These are phyloP conservation scores for Proliferodiscus dingleyae DNA, from an alignment of 2,329 filamentous ascomycete species.

Conservation along the genomic window DNA sequence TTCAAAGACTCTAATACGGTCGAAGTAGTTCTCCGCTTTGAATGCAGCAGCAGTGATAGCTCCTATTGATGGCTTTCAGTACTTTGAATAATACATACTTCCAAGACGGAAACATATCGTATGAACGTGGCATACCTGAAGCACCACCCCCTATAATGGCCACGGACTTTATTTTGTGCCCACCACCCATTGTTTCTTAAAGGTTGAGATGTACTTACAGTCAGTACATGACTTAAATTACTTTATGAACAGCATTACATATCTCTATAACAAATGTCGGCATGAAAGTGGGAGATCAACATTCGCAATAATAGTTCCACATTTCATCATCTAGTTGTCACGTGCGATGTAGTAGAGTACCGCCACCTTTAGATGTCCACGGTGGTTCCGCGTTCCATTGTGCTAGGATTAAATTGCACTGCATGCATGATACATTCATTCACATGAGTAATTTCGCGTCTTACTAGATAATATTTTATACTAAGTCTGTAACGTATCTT, in stretches of 20 bases:
- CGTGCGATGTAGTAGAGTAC: too few species aligned
- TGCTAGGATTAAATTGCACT: too few species aligned
- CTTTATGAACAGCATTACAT: too few species aligned
- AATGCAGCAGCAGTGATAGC: conserved; percentile 44
- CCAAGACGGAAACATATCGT: not conserved
- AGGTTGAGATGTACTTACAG: not conserved
- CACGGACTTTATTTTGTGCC: not conserved
- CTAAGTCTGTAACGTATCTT: not conserved
- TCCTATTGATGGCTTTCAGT: conserved; percentile 31
- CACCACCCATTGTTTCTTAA: not conserved
- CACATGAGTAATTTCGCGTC: too few species aligned
- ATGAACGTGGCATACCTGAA: not conserved
- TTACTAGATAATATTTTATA: too few species aligned
- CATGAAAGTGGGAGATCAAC: not conserved
- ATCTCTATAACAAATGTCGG: not conserved
- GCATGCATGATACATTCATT: not conserved
- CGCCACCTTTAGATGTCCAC: too few species aligned
- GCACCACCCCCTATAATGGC: not conserved
- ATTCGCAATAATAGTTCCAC: not conserved
- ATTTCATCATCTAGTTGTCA: not conserved
- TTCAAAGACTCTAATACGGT: conserved; percentile 56
- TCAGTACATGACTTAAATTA: too few species aligned
- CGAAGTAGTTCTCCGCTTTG: conserved; percentile 52
- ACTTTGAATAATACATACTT: not conserved
- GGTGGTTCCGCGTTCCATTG: too few species aligned